These are phyloP conservation scores for Metschnikowia noctiluminum DNA, from an alignment of 805 yeast species.

Conservation along the genomic window DNA sequence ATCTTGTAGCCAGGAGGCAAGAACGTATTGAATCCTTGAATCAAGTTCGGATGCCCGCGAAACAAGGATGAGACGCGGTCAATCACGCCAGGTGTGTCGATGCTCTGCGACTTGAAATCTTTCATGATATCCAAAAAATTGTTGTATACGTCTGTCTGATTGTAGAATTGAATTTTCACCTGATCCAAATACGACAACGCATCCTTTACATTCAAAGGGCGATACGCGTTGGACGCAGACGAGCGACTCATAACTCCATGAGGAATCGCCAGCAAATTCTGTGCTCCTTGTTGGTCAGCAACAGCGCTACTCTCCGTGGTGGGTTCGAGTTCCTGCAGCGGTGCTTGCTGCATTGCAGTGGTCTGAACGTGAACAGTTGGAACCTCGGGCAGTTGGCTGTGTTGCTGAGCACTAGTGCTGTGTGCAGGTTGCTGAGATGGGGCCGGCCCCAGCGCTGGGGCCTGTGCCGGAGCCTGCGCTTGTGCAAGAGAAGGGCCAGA, in stretches of 20 bases:
- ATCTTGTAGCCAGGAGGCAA: conserved; percentile 95
- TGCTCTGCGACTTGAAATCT: conserved; percentile 93
- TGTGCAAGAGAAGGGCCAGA: background rate
- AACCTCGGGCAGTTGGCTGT: conserved; percentile 17
- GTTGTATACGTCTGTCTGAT: conserved; percentile 94
- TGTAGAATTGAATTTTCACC: conserved; percentile 87
- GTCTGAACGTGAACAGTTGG: conserved; percentile 10
- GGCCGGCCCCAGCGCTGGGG: conserved; percentile 17
- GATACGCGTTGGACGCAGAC: conserved; percentile 45
- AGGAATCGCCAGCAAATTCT: conserved; percentile 13
- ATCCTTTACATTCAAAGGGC: conserved; percentile 92
- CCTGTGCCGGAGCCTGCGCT: conserved; percentile 17
- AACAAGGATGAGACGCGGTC: conserved; percentile 89
- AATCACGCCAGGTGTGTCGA: conserved; percentile 98
- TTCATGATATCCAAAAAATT: conserved; percentile 97
- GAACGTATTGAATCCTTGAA: conserved; percentile 97
- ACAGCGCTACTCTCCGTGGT: conserved; percentile 4
- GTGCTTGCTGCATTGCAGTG: conserved; percentile 7
- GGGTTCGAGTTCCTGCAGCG: conserved; percentile 5
- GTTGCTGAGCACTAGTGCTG: conserved; percentile 18
- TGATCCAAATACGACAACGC: conserved; percentile 94
- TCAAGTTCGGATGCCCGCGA: conserved; percentile 87
- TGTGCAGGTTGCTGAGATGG: conserved; percentile 18
- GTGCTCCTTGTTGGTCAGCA: conserved; percentile 9
- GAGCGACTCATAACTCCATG: conserved; percentile 38